Evolutionary conservation across 2,329 filamentous ascomycete genomes (phyloP).

Genomic region (Claviceps africana): DNA sequence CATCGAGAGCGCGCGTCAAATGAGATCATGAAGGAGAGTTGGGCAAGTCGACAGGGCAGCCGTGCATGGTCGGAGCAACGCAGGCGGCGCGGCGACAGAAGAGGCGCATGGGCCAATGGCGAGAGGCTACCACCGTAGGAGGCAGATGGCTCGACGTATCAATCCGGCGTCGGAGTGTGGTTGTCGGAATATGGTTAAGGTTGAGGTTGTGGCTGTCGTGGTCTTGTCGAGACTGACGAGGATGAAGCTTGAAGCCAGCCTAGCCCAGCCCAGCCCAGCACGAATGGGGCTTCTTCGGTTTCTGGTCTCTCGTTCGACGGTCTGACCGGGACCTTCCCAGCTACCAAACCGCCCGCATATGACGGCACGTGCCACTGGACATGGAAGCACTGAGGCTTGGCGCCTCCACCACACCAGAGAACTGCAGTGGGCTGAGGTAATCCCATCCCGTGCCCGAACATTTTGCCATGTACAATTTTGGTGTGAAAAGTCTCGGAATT

Average conservation of each 20-base stretch:
- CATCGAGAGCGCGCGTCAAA: slow-evolving; percentile 15
- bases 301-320: not conserved
- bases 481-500: no score
- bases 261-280: not conserved
- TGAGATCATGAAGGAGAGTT: slow-evolving; percentile 9
- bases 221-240: not conserved
- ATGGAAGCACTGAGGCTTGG: not conserved
- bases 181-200: no score
- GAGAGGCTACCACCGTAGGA: slow-evolving; percentile 7
- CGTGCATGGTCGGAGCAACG: slow-evolving; percentile 7
- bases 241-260: not conserved
- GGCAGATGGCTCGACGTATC: slow-evolving; percentile 21
- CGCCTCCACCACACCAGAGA: not conserved
- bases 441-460: no score
- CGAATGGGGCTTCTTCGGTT: not conserved
- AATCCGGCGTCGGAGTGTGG: not conserved
- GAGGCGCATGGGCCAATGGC: slow-evolving; percentile 3
- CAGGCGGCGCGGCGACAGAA: not conserved
- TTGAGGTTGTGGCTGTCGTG: not conserved
- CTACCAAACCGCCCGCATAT: no score
- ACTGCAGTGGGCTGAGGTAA: no score
- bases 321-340: not conserved
- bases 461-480: no score
- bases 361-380: no score
- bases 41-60: slow-evolving; percentile 1